Conservation (phyloP, 75 land plant genomes). For the Chamaecyparis obtusa region DNA sequence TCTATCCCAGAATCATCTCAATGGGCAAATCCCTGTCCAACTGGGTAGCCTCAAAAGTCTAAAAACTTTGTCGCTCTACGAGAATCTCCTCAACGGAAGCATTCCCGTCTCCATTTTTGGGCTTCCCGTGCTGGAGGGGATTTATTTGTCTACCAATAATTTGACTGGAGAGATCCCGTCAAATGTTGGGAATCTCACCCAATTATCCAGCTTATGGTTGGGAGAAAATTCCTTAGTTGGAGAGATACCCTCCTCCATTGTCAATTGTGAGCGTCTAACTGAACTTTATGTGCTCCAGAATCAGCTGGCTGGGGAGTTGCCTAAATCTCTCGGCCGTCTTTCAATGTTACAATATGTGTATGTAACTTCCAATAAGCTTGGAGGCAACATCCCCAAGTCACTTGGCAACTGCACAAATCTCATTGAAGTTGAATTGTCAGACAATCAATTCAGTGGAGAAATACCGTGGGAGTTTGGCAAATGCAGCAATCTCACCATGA, state of each 20-base stretch:
- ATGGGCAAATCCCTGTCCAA: conserved; percentile 25
- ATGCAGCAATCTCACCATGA: conserved; percentile 35
- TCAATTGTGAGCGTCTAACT: conserved; percentile 26
- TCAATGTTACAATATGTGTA: conserved; percentile 25
- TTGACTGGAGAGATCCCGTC: conserved; percentile 27
- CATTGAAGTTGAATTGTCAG: conserved; percentile 24
- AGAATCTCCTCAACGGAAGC: conserved; percentile 24
- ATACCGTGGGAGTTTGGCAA: conserved; percentile 53
- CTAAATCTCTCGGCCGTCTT: conserved; percentile 30
- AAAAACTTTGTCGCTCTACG: conserved; percentile 4
- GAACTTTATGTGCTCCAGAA: conserved; percentile 37
- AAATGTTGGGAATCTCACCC: conserved; percentile 14
- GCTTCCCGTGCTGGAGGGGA: conserved; percentile 11
- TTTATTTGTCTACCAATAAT: conserved; percentile 14
- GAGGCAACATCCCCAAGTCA: conserved; percentile 29
- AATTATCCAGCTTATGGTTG: conserved; percentile 1
- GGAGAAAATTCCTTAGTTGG: conserved; percentile 50
- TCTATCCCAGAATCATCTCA: conserved; percentile 38
- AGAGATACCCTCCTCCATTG: conserved; percentile 35
- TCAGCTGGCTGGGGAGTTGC: conserved; percentile 36
- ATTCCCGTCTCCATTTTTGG: conserved; percentile 27
- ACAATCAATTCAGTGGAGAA: conserved; percentile 42
- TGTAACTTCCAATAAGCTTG: conserved; percentile 31
- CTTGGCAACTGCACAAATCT: conserved; percentile 27
- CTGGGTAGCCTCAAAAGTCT: conserved; percentile 22